Evolutionary conservation across 805 yeast genomes (phyloP), one percentile per base, ranked within the genome.

Genomic region (Nakazawaea laoshanensis): DNA sequence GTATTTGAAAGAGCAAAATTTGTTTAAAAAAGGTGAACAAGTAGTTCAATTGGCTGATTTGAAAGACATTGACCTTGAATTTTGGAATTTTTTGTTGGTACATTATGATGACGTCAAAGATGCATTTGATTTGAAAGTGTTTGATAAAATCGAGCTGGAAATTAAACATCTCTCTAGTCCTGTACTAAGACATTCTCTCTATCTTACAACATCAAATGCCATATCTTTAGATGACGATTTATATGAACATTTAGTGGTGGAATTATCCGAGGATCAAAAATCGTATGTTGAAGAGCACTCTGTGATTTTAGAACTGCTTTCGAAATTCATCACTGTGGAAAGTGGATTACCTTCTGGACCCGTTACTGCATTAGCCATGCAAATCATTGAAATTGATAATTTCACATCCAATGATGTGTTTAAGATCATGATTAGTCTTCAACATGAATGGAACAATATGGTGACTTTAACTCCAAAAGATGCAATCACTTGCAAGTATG

Each of bases 21-120:
- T 35, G 13, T 13, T 20, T 5, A 11, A 25, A 18, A 19, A 25
- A 11, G 29, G 16, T 5, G 16, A 7, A 4, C 5, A 2, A 12
- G 3, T n/a, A 4, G 13, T n/a, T 12, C 13, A 16, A 19, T 6
- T 8, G 12, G 9, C 23, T 21, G 16, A 15, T 24, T 24, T 24
- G n/a, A 23, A 25, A 3, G 11, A 19, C 19, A 18, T 35, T 4
- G 38, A 35, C 21, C n/a, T 26, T 7, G 34, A 30, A 4, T 35
- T 35, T 27, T 35, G 38, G 38, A 20, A 27, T 20, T 10, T 35
- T 5, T 22, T 35, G 11, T 25, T 35, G 11, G n/a, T 18, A 11
- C 21, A 35, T 8, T 30, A 35, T 14, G 34, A 27, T 10, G 25
- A 27, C 5, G 10, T 30, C 8, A 14, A 13, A 8, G 9, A 13